phyloP scores from a whole-genome alignment of 2,329 filamentous ascomycete species.

The Verticillium albo-atrum region DNA sequence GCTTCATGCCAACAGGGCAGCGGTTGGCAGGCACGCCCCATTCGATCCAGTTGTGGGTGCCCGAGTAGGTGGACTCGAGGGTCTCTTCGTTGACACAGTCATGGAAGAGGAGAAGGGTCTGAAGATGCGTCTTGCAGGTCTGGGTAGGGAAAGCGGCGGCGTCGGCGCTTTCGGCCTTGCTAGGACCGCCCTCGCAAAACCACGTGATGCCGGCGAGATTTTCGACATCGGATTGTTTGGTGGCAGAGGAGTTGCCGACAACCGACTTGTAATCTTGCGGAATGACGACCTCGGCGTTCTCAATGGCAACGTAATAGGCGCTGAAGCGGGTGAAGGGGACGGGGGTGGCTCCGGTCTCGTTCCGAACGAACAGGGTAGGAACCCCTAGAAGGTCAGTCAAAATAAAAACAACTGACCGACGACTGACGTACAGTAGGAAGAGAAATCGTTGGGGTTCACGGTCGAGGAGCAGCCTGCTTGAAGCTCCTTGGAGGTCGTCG shows the following conservation, averaged over 20 bases:
- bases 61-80: conserved; percentile 15
- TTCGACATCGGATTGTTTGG: conserved; percentile 12
- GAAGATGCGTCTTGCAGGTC: conserved; percentile 20
- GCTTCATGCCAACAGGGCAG: conserved; percentile 38
- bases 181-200: conserved; percentile 24
- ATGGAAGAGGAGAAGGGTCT: conserved; percentile 18
- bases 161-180: conserved; percentile 12
- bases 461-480: conserved; percentile 38
- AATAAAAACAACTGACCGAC: neutral
- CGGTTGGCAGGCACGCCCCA: conserved; percentile 19
- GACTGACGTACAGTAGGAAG: conserved; percentile 31
- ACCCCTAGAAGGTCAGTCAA: conserved; percentile 18
- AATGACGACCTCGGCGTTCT: conserved; percentile 36
- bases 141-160: conserved; percentile 21
- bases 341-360: conserved; percentile 23
- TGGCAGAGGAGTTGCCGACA: conserved; percentile 32
- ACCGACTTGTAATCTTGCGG: conserved; percentile 37
- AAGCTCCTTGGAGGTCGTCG: conserved; percentile 21
- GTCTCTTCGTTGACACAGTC: conserved; percentile 18
- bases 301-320: conserved; percentile 39
- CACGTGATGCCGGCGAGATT: conserved; percentile 14
- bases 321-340: conserved; percentile 33
- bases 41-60: conserved; percentile 10
- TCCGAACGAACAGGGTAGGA: conserved; percentile 33
- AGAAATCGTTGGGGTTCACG: conserved; percentile 42